Evolutionary conservation across 1,284 basidiomycete genomes (phyloP).

Genomic region (Leccinum subfulvum): DNA sequence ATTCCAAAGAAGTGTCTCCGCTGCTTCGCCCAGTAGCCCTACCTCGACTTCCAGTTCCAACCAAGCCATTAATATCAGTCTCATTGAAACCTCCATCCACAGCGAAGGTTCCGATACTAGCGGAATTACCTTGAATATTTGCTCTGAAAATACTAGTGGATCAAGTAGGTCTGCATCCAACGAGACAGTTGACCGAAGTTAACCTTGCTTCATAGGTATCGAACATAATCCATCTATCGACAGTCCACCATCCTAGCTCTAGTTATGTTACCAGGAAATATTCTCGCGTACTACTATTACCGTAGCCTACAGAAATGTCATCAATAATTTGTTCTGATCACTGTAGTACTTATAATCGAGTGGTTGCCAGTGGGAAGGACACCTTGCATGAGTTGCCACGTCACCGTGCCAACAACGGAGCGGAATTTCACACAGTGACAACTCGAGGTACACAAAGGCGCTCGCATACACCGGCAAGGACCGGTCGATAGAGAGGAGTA

Average conservation of each 20-base stretch:
- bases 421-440: background rate
- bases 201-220: background rate
- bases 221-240: background rate
- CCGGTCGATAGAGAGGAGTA: conserved; percentile 71
- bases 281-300: background rate
- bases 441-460: conserved; percentile 62
- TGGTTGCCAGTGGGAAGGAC: background rate
- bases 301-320: conserved; percentile 1
- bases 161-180: conserved; percentile 8
- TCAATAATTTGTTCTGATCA: background rate
- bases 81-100: conserved; percentile 9
- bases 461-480: conserved; percentile 81
- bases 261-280: background rate
- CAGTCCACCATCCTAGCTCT: background rate
- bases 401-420: background rate
- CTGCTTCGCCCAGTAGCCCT: conserved; percentile 12
- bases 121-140: conserved; percentile 16
- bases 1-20: background rate
- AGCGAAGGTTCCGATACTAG: background rate
- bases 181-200: background rate
- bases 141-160: conserved; percentile 3
- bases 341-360: background rate
- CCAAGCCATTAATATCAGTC: background rate
- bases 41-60: background rate
- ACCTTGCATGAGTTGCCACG: background rate